These are phyloP conservation scores for Viola odorata DNA, from an alignment of 345 rosid species.

Conservation along the genomic window DNA sequence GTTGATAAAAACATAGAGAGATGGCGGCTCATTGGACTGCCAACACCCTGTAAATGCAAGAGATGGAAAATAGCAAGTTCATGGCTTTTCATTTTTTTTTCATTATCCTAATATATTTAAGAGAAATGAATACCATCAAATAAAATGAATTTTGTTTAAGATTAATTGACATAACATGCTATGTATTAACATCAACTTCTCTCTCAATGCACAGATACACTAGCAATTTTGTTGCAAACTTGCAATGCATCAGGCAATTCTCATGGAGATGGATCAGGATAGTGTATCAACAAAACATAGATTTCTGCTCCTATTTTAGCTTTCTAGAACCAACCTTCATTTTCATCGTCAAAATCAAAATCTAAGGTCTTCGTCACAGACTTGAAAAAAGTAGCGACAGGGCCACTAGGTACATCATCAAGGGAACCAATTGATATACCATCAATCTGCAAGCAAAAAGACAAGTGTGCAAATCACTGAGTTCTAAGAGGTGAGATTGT, in stretches of 20 bases:
- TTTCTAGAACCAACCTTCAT: conserved; percentile 59
- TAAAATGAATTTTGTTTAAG: too few relatives aligned
- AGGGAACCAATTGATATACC: conserved; percentile 71
- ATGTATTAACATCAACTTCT: too few relatives aligned
- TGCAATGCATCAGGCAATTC: background rate
- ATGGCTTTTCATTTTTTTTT: background rate
- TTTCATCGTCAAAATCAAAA: conserved; percentile 90
- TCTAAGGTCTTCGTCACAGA: conserved; percentile 80
- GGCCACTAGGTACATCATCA: conserved; percentile 67
- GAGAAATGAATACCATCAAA: background rate
- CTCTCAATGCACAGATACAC: too few relatives aligned
- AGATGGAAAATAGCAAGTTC: background rate
- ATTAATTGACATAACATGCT: too few relatives aligned
- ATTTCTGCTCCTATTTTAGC: background rate
- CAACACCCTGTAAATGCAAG: conserved; percentile 48
- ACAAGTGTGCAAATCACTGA: conserved; percentile 12
- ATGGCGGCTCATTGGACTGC: conserved; percentile 71
- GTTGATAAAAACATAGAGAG: conserved; percentile 72
- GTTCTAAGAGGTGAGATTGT: background rate
- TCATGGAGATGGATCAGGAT: background rate
- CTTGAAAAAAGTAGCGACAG: conserved; percentile 70
- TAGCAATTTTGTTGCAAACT: background rate
- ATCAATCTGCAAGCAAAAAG: conserved; percentile 53
- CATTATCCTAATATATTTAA: too few relatives aligned
- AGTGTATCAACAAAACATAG: background rate